Base-by-base conservation (phyloP, 257 asterid species). In the Plantago ovata region DNA sequence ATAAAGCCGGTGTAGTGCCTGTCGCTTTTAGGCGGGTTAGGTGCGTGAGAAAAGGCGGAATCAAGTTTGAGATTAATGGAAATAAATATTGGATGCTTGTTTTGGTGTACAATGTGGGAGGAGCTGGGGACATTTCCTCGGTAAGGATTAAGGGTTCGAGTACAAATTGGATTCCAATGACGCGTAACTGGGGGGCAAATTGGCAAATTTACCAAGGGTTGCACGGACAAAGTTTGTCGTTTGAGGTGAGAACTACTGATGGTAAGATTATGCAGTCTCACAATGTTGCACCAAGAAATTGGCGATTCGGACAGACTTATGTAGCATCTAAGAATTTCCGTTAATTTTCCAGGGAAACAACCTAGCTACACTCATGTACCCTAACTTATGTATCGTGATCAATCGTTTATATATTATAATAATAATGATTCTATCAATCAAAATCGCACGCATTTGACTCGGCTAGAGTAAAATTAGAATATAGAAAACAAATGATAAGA, bases 111-210 rank as follows among this genome's bases (percentile, higher is more conserved):
- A 77, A 81, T 14, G 84, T 81, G 22, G 78, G 74, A 15, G 87
- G 87, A 10, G 74, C 16, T 0, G 83, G 86, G 14, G 79, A 77
- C 9, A 75, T 80, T 10, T 44, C 1, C 0, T 42, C 47, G 3
- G 42, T 77, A 2, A 56, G 65, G 40, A 53, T 80, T 19, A 60
- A 60, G 36, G 71, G 77, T 3, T 61, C 61, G 7, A 42, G 52
- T 3, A 53, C 62, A 5, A 14, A 40, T 0, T 77, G 82, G 87
- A 7, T 18, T 1, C n/a, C 20, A 0, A 44, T 81, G 78, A 23
- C 6, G 0, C 58, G 82, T 0, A 75, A 75, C 32, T 81, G 82
- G 84, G 87, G 81, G 3, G 66, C 66, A 19, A 67, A 69, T 16
- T 75, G 84, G 78, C 56, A 74, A 24, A 18, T 74, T 0, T 19